Evolutionary conservation across 345 rosid species (phyloP), one percentile per base, ranked within the genome.

Genomic region (Adansonia digitata): DNA sequence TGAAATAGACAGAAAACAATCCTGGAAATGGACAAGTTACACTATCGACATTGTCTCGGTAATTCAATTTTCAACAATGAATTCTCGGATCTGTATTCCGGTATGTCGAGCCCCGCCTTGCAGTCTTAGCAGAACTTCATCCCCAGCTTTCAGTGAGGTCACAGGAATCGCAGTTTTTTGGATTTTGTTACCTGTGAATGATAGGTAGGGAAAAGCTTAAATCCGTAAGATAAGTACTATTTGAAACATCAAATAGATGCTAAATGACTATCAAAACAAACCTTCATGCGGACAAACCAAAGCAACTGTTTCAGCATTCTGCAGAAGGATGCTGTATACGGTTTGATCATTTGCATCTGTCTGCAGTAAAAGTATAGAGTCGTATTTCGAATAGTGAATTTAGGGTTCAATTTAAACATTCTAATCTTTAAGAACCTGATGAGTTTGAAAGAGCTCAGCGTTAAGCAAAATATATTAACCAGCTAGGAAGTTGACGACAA

Each of bases 81-180:
- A 92, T 78, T 92, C 98, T 63, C 87, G 84, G 73, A 94, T 89
- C 80, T 92, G 94, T 35, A 94, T 88, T 51, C 98, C 97, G 0
- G 97, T 94, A 65, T 94, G 98, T 7, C 94, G 93, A 14, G 93
- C 97, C 0, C 87, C 93, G 37, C 98, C 97, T 59, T 90, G 94
- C 37, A 84, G 55, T 74, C 88, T 84, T 78, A 92, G 77, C 77
- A 89, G 56, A 69, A 89, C 76, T 69, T 85, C 89, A 67, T 92
- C 89, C 42, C 97, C 97, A 5, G 76, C 85, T 74, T 89, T 89
- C 37, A 94, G 80, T 24, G 89, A 85, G 42, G 97, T 90, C 72
- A 89, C 91, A 0, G 93, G 93, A 74, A 90, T 77, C 5, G 86
- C 87, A 51, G 83, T 82, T 74, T 69, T 77, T 20, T 67, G 60